Evolutionary conservation across 129 eudicot species (phyloP), one percentile per base, ranked within the genome.

Genomic region (Kitagawia praeruptora): DNA sequence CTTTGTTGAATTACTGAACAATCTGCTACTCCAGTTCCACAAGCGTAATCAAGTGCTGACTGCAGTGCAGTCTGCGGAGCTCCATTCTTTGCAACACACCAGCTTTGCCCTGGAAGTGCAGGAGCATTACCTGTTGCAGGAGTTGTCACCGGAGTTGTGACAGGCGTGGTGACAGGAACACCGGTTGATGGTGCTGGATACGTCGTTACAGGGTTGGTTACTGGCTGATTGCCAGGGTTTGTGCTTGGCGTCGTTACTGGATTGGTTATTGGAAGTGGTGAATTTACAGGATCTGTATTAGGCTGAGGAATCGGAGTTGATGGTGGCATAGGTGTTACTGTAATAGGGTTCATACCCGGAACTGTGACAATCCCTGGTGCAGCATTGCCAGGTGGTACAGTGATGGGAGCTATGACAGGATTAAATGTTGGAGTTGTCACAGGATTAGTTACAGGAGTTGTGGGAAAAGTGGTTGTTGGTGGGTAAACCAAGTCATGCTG

Each of bases 31-130:
- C 97, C 98, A 47, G 80, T 87, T 61, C 99, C 99, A 81, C 99
- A 96, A 4, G 99, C 97, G 75, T 90, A 96, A 85, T 96, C 98
- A 6, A 96, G 87, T 51, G 92, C 99, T 8, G 89, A 53, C 82
- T 96, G 99, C 70, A 96, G 69, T 7, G 87, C 82, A 46, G 80
- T 75, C 79, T 90, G 87, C 5, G 88, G 77, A 3, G 82, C 89
- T 34, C 99, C 99, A n/a, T 70, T 83, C 86, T 85, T 87, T 6
- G 95, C 98, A 69, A 96, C 84, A 75, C 99, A 96, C 99, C 99
- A 96, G 79, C 87, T 88, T 80, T 87, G 93, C 71, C 96, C 96
- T 16, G 82, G 77, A 31, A 67, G 79, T 34, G 82, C 78, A 3
- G 91, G 96, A 54, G 86, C 80, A 48, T 78, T 89, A 75, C 85